phyloP scores from a whole-genome alignment of 805 yeast species.

The Metschnikowia reukaufii region DNA sequence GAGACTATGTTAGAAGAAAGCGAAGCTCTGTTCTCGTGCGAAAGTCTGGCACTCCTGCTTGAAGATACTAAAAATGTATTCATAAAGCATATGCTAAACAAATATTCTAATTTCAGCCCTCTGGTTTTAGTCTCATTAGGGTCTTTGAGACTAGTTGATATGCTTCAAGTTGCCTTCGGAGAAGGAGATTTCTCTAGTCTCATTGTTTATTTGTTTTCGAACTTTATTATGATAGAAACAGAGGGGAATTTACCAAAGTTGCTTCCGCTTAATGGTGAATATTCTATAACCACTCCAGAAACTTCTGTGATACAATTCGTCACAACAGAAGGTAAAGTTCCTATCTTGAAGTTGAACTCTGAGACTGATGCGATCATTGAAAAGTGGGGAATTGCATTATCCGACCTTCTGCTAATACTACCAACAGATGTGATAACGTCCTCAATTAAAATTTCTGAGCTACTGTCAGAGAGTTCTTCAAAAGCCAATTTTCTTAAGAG shows the following conservation, averaged over 20 bases:
- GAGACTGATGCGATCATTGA: constrained; percentile 34
- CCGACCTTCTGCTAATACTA: constrained; percentile 32
- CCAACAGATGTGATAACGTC: constrained; percentile 40
- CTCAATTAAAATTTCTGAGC: constrained; percentile 23
- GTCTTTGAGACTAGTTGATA: constrained; percentile 37
- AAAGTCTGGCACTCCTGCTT: neutral
- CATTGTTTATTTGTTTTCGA: constrained; percentile 35
- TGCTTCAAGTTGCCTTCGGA: constrained; percentile 25
- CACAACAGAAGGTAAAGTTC: constrained; percentile 6
- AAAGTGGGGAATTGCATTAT: constrained; percentile 45
- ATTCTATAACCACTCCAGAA: constrained; percentile 23
- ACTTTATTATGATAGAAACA: constrained; percentile 31
- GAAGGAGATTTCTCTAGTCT: constrained; percentile 8
- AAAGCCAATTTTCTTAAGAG: neutral
- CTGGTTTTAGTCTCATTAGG: constrained; percentile 34
- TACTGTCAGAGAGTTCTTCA: neutral
- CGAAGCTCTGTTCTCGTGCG: neutral
- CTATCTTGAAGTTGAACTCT: constrained; percentile 28
- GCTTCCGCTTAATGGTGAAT: constrained; percentile 13
- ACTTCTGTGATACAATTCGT: constrained; percentile 26
- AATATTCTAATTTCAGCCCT: constrained; percentile 25
- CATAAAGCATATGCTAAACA: constrained; percentile 28
- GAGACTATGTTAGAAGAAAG: neutral
- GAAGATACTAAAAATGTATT: constrained; percentile 32
- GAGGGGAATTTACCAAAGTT: constrained; percentile 12